These are phyloP conservation scores for Metschnikowia reukaufii DNA, from an alignment of 805 yeast species.

Conservation along the genomic window DNA sequence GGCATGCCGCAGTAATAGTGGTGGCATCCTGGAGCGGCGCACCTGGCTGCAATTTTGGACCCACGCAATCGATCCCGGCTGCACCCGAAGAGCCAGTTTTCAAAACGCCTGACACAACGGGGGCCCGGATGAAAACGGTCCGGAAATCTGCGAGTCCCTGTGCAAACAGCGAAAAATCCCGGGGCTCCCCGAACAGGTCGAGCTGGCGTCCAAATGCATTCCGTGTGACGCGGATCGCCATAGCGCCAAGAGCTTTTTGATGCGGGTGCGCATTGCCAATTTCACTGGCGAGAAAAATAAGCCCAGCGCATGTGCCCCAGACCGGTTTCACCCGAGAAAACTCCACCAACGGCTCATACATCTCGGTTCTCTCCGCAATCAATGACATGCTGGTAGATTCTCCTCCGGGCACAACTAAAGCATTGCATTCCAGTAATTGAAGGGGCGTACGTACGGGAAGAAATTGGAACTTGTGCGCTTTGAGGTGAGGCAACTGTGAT, in stretches of 20 bases:
- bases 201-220: slow-evolving; percentile 81
- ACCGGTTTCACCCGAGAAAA: slow-evolving; percentile 54
- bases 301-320: slow-evolving; percentile 90
- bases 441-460: slow-evolving; percentile 52
- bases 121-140: slow-evolving; percentile 72
- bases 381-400: slow-evolving; percentile 70
- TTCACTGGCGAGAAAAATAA: slow-evolving; percentile 61
- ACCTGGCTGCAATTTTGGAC: slow-evolving; percentile 14
- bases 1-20: slow-evolving; percentile 18
- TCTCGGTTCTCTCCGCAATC: slow-evolving; percentile 62
- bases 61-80: slow-evolving; percentile 9
- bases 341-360: slow-evolving; percentile 52
- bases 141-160: slow-evolving; percentile 41
- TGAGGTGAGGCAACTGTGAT: slow-evolving; percentile 11
- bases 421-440: slow-evolving; percentile 53
- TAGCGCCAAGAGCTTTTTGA: slow-evolving; percentile 61
- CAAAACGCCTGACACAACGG: slow-evolving; percentile 49
- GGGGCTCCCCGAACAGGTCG: slow-evolving; percentile 55
- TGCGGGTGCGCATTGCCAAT: slow-evolving; percentile 52
- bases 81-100: neutral
- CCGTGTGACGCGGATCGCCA: slow-evolving; percentile 62
- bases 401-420: slow-evolving; percentile 71
- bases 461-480: slow-evolving; percentile 28
- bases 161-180: slow-evolving; percentile 48
- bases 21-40: slow-evolving; percentile 9